Conservation (phyloP, 2,329 filamentous ascomycete species). For the Microdochium trichocladiopsis region DNA sequence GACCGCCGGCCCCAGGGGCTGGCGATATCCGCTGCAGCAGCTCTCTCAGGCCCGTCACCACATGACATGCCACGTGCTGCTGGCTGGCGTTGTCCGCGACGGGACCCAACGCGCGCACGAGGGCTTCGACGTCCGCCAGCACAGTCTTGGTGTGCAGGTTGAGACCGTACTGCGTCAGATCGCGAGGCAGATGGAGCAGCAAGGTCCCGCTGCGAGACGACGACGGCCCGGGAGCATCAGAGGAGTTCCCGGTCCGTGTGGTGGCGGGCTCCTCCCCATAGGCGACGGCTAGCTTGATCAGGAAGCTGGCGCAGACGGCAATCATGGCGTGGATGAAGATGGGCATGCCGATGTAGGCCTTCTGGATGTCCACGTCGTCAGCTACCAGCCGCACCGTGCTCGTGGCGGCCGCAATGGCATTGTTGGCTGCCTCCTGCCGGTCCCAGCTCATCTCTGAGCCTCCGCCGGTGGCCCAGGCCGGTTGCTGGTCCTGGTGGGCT, state of each 20-base stretch:
- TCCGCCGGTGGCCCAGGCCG: background rate
- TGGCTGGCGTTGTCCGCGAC: constrained; percentile 8
- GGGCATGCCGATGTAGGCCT: constrained; percentile 7
- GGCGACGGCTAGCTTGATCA: constrained; percentile 9
- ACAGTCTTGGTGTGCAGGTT: constrained; percentile 7
- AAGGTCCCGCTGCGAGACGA: background rate
- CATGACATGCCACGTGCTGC: constrained; percentile 7
- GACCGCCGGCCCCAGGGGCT: background rate
- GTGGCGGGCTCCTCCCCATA: constrained; percentile 4
- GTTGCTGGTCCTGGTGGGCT: background rate
- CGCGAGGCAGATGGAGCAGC: constrained; percentile 5
- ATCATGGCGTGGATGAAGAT: constrained; percentile 11
- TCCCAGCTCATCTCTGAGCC: constrained; percentile 7
- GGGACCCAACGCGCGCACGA: constrained; percentile 4
- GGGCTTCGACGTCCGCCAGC: constrained; percentile 3
- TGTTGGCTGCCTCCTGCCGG: constrained; percentile 8
- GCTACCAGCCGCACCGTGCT: constrained; percentile 7
- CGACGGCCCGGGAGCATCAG: background rate
- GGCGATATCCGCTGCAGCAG: constrained; percentile 8
- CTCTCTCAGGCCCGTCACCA: constrained; percentile 9
- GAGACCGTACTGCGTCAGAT: constrained; percentile 7
- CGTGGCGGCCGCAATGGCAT: constrained; percentile 7
- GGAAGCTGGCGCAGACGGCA: constrained; percentile 9
- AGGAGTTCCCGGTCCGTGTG: background rate
- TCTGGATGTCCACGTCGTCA: constrained; percentile 6